Evolutionary conservation across 805 yeast species (phyloP), one percentile per base, ranked within the genome.

Genomic region (Candida odintsovae): DNA sequence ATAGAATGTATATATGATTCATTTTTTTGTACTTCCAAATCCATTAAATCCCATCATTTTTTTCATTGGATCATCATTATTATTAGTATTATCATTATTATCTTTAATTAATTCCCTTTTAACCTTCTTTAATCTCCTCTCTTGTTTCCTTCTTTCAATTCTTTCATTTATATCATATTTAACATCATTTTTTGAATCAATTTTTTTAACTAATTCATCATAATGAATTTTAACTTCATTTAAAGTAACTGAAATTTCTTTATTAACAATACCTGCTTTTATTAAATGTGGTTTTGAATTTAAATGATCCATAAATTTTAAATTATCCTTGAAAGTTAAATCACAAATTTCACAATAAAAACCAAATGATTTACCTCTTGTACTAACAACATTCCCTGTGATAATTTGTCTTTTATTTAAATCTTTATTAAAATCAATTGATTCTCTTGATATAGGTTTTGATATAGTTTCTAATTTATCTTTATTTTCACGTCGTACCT

Each of bases 311-410:
- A 88, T 73, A 61, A 82, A 80, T 50, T 89, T 85, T 54, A 89
- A 67, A 47, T 86, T 84, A 61, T 94, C 97, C 58, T 89, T 82
- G 66, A 79, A 92, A 2, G 92, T 83, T 48, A 87, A 63, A 51
- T 83, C 78, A 64, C 99, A 94, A 2, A 78, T 63, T 11, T 83
- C 86, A 65, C 99, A 94, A 55, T 77, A 77, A 65, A 92, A 92
- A 20, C 97, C 97, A 50, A 87, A 86, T 22, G 86, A 78, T 46
- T 74, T 74, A 45, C 89, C 79, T 50, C 60, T 61, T 37, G 70
- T 72, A 18, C 56, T 63, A 0, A 61, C 54, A 7, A 61, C 56
- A 20, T 62, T 52, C 1, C 63, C 54, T 1, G 64, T 61, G 3
- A 68, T 59, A 1, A 71, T 50, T 15, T 60, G 63, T 40, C 62